Evolutionary conservation across 1,284 basidiomycete species (phyloP).

Genomic region (Paramarasmius palmivorus): DNA sequence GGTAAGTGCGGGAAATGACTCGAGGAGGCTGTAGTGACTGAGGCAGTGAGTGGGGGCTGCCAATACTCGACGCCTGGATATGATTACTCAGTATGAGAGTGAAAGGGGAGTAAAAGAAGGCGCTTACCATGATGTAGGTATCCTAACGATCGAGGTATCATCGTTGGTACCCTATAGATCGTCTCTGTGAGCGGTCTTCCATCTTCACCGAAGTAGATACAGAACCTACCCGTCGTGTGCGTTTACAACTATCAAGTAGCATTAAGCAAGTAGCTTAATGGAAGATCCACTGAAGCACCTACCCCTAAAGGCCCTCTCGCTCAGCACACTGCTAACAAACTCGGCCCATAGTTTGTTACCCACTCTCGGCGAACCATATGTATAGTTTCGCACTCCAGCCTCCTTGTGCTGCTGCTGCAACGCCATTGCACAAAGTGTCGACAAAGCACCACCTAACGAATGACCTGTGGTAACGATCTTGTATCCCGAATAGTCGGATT

Average conservation of each 20-base stretch:
- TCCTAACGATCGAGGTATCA: slow-evolving; percentile 27
- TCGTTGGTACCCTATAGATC: slow-evolving; percentile 27
- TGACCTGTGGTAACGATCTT: slow-evolving; percentile 46
- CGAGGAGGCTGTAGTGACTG: slow-evolving; percentile 19
- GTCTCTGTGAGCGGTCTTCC: neutral
- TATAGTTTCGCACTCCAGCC: slow-evolving; percentile 5
- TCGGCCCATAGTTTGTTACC: slow-evolving; percentile 15
- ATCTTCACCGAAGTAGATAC: neutral
- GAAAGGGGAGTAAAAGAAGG: neutral
- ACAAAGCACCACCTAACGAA: slow-evolving; percentile 48
- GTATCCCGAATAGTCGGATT: slow-evolving; percentile 26
- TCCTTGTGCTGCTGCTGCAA: slow-evolving; percentile 35
- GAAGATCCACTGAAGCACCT: slow-evolving; percentile 5
- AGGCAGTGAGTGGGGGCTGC: slow-evolving; percentile 25
- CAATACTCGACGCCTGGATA: slow-evolving; percentile 29
- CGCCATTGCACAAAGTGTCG: slow-evolving; percentile 42
- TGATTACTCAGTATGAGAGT: neutral
- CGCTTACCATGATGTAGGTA: slow-evolving; percentile 41
- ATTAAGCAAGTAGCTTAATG: neutral
- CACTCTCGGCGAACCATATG: slow-evolving; percentile 12
- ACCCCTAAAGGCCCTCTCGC: slow-evolving; percentile 31
- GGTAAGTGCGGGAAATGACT: slow-evolving; percentile 21
- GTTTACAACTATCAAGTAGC: slow-evolving; percentile 38
- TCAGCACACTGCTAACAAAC: slow-evolving; percentile 16
- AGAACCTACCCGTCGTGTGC: slow-evolving; percentile 40